Base-by-base conservation (phyloP, 345 rosid genomes). In the Toxicodendron radicans region DNA sequence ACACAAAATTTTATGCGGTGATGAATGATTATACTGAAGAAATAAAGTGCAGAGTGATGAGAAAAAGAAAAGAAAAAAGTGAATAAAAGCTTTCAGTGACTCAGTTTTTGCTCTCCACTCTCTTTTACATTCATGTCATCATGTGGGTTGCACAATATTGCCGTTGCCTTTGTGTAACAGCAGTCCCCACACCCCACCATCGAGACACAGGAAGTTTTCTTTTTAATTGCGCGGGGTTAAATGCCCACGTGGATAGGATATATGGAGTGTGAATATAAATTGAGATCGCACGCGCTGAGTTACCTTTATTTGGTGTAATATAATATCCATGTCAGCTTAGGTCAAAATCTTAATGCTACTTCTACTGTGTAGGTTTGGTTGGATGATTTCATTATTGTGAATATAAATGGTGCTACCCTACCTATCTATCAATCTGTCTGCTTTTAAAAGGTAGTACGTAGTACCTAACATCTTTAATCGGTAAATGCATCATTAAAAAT, bases 171-270 rank as follows among this genome's bases (percentile, higher is more conserved):
- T 66, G 70, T 3, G 41, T 53, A 56, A 53, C 69, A 63, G 23
- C 67, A 58, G 78, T 69, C 80, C 80, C 23, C n/a, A n/a, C n/a
- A n/a, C n/a, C n/a, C n/a, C 66, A 64, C 83, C 52, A 58, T 0
- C 65, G 71, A 38, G 30, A 45, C 66, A 62, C 32, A 70, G 30
- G 43, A 35, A 11, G 70, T 30, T 48, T 14, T 11, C 27, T 30
- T 58, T 69, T 57, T 59, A 49, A 64, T 76, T 69, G 66, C 33
- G 60, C 20, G 60, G 60, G 70, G 70, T 45, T 27, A 46, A 11
- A 7, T 24, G 54, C n/a, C 71, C 58, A 24, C 58, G 8, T 14
- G 24, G 3, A 10, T 11, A 14, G n/a, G n/a, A n/a, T n/a, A n/a
- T 16, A 21, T 23, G 10, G 73, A 41, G 61, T 73, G 83, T n/a